These are phyloP conservation scores for Saussurea involucrata DNA, from an alignment of 129 eudicot genomes.

Conservation along the genomic window DNA sequence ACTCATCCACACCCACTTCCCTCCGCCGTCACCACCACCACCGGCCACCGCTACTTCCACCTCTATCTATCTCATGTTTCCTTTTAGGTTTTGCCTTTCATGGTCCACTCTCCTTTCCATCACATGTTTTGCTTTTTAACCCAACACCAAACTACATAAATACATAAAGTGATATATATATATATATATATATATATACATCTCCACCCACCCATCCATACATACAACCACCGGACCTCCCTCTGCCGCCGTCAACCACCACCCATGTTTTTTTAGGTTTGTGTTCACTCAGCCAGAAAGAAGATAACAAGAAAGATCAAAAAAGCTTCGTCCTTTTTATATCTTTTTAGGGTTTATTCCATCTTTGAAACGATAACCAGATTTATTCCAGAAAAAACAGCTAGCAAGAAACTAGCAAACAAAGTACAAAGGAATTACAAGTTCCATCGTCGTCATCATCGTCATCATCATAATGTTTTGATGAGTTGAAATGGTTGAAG, in stretches of 20 bases:
- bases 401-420: neutral
- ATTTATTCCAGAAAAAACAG: too few relatives aligned
- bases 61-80: constrained; percentile 1
- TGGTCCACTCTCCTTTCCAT: constrained; percentile 2
- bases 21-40: neutral
- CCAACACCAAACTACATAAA: neutral
- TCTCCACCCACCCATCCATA: neutral
- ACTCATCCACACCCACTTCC: constrained; percentile 8
- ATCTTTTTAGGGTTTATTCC: too few relatives aligned
- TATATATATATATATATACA: too few relatives aligned
- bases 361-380: too few relatives aligned
- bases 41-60: neutral
- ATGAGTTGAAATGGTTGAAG: constrained; percentile 34
- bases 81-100: constrained; percentile 11
- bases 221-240: neutral
- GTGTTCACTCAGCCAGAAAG: constrained; percentile 12
- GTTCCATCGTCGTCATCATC: neutral
- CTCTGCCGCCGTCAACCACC: neutral
- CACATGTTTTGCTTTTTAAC: constrained; percentile 17
- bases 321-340: constrained; percentile 3
- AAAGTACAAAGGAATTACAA: too few relatives aligned
- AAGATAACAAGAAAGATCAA: neutral
- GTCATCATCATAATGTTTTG: constrained; percentile 7
- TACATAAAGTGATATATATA: constrained; percentile 17
- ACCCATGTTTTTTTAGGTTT: constrained; percentile 1